Evolutionary conservation across 345 rosid genomes (phyloP).

Genomic region (Melastoma malabathricum): DNA sequence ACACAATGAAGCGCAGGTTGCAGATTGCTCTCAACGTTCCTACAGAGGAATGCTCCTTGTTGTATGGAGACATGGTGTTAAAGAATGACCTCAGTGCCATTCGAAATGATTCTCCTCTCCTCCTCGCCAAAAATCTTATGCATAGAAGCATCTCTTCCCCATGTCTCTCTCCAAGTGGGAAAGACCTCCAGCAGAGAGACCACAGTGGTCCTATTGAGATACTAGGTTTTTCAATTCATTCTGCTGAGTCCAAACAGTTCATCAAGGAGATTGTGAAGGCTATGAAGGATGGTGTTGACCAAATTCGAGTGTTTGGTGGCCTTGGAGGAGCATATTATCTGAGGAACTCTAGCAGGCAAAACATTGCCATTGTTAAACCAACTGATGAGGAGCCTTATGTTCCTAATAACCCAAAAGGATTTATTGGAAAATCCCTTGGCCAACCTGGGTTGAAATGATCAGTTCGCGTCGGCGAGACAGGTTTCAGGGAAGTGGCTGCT

Average conservation of each 20-base stretch:
- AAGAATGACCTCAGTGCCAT: constrained; percentile 27
- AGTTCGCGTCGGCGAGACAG: constrained; percentile 32
- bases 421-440: constrained; percentile 29
- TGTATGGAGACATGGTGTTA: constrained; percentile 25
- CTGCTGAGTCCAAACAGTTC: constrained; percentile 10
- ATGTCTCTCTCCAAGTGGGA: constrained; percentile 25
- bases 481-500: constrained; percentile 33
- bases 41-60: constrained; percentile 27
- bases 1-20: constrained; percentile 28
- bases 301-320: constrained; percentile 20
- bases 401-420: constrained; percentile 36
- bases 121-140: constrained; percentile 23
- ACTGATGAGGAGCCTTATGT: constrained; percentile 36
- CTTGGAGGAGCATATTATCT: constrained; percentile 36
- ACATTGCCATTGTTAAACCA: constrained; percentile 28
- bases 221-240: constrained; percentile 20
- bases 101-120: constrained; percentile 27
- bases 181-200: constrained; percentile 26
- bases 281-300: constrained; percentile 20
- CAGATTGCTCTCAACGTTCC: constrained; percentile 34
- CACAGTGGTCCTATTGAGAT: constrained; percentile 27
- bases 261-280: constrained; percentile 24
- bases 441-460: constrained; percentile 34
- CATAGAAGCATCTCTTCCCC: constrained; percentile 35
- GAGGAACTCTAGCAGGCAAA: constrained; percentile 17